Evolutionary conservation across 2,329 filamentous ascomycete species (phyloP).

Genomic region (Shiraia bambusicola): DNA sequence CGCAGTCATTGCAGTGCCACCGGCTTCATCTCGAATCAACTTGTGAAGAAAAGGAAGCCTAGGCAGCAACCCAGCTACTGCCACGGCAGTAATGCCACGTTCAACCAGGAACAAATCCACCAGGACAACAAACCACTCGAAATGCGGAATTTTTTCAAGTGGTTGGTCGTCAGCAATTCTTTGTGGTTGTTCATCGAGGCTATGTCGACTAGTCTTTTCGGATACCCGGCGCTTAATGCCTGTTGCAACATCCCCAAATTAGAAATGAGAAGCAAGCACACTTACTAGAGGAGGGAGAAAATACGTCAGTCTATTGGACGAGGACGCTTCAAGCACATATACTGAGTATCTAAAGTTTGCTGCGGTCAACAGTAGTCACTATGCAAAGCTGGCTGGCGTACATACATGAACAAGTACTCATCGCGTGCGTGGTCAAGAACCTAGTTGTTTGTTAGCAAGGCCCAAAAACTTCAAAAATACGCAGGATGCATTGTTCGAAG

Average conservation of each 20-base stretch:
- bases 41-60: constrained; percentile 26
- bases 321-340: constrained; percentile 56
- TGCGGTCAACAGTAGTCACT: constrained; percentile 53
- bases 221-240: constrained; percentile 37
- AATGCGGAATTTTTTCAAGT: neutral
- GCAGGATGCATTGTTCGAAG: neutral
- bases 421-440: constrained; percentile 65
- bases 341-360: constrained; percentile 50
- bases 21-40: constrained; percentile 3
- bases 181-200: constrained; percentile 27
- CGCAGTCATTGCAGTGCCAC: constrained; percentile 9
- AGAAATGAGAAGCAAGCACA: constrained; percentile 21
- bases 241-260: constrained; percentile 29
- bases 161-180: constrained; percentile 1
- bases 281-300: constrained; percentile 52
- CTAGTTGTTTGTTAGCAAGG: constrained; percentile 41
- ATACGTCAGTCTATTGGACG: constrained; percentile 52
- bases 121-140: neutral
- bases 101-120: constrained; percentile 1
- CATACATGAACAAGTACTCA: constrained; percentile 76
- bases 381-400: constrained; percentile 4
- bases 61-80: constrained; percentile 27
- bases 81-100: constrained; percentile 10
- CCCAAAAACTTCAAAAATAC: constrained; percentile 35
- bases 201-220: constrained; percentile 30